phyloP scores from a whole-genome alignment of 2,329 filamentous ascomycete genomes.

The Aureobasidium melanogenum region DNA sequence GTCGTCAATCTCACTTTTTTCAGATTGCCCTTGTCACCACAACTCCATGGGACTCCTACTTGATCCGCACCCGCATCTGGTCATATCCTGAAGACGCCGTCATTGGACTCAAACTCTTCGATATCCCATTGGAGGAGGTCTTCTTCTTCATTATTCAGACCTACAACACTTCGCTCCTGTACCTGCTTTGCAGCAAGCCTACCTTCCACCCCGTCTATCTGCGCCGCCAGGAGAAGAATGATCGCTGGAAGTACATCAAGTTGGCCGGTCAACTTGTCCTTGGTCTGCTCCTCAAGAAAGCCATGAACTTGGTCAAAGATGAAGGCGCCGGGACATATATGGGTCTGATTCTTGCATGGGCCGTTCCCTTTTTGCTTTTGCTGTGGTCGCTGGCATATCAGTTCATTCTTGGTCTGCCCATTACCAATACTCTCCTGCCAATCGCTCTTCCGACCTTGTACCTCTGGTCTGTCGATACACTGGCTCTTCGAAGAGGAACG shows the following conservation, averaged over 20 bases:
- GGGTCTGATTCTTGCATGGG: conserved; percentile 62
- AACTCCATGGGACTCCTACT: conserved; percentile 68
- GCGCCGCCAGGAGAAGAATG: conserved; percentile 29
- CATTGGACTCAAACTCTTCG: conserved; percentile 51
- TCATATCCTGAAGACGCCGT: conserved; percentile 60
- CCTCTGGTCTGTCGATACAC: conserved; percentile 63
- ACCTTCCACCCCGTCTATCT: conserved; percentile 48
- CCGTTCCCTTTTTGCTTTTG: conserved; percentile 55
- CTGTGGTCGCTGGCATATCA: conserved; percentile 56
- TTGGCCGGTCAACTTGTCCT: conserved; percentile 44
- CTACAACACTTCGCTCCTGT: conserved; percentile 61
- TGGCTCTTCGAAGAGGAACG: conserved; percentile 58
- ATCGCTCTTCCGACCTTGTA: conserved; percentile 58
- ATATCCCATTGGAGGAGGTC: conserved; percentile 62
- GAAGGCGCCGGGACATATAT: conserved; percentile 53
- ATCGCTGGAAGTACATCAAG: conserved; percentile 34
- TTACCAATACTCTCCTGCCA: conserved; percentile 48
- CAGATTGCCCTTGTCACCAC: conserved; percentile 58
- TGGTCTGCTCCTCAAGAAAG: conserved; percentile 34
- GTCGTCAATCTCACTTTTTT: not conserved
- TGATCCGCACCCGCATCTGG: conserved; percentile 61
- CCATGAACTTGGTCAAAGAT: conserved; percentile 37
- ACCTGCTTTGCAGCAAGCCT: conserved; percentile 58
- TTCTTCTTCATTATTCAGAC: conserved; percentile 75
- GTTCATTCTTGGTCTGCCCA: conserved; percentile 53